Evolutionary conservation across 192 early-diverging fungal genomes (phyloP).

Genomic region (Backusella mclennaniae): DNA sequence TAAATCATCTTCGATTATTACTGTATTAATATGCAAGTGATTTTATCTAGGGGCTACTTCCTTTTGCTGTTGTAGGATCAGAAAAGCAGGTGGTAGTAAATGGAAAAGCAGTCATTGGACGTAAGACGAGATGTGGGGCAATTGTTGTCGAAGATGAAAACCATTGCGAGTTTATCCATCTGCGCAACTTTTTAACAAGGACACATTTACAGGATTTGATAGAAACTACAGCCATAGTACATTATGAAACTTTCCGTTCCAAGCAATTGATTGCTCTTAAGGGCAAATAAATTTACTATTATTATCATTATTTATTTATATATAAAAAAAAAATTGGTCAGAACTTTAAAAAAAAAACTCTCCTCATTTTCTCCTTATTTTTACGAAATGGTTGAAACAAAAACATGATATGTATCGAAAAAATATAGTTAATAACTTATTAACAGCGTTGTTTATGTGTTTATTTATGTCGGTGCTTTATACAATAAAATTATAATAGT

Average conservation of each 20-base stretch:
- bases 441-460: neutral
- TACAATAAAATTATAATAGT: neutral
- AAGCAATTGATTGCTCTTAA: conserved; percentile 49
- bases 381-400: neutral
- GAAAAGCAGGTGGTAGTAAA: conserved; percentile 84
- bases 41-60: conserved; percentile 68
- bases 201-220: conserved; percentile 96
- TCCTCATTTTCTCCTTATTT: conserved; percentile 3
- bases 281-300: conserved; percentile 8
- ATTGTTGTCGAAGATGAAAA: conserved; percentile 84
- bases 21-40: neutral
- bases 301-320: neutral
- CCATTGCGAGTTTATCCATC: conserved; percentile 93
- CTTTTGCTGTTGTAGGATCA: conserved; percentile 93
- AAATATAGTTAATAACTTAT: neutral
- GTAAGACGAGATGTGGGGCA: conserved; percentile 83
- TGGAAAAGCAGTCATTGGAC: conserved; percentile 86
- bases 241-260: conserved; percentile 97
- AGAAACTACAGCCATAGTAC: conserved; percentile 89
- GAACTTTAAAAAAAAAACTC: neutral
- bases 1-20: neutral
- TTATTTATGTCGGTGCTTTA: neutral
- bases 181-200: conserved; percentile 86
- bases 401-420: neutral
- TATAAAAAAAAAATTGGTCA: neutral